phyloP scores from a whole-genome alignment of 495 filamentous ascomycete genomes.

The Penicillium taxi region DNA sequence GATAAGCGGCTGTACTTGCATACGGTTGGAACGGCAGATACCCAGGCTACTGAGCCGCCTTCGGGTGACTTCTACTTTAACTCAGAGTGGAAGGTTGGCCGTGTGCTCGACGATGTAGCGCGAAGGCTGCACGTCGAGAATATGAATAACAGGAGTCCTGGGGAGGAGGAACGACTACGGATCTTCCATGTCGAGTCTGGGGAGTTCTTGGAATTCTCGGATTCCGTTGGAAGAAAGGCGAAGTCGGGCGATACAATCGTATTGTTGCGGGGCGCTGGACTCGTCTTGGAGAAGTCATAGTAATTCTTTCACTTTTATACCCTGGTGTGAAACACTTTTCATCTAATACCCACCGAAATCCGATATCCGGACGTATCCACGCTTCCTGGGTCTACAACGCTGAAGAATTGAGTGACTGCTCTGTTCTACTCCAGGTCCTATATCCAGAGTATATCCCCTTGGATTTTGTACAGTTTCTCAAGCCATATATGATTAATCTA shows the following conservation, averaged over 20 bases:
- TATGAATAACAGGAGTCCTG: slow-evolving; percentile 71
- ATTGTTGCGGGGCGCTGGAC: slow-evolving; percentile 73
- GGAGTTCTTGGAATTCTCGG: slow-evolving; percentile 73
- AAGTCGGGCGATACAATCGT: slow-evolving; percentile 83
- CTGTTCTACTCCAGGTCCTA: no score
- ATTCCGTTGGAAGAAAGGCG: slow-evolving; percentile 56
- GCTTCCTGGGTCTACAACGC: no score
- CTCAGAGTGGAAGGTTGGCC: slow-evolving; percentile 77
- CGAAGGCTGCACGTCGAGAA: slow-evolving; percentile 74
- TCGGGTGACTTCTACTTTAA: slow-evolving; percentile 78
- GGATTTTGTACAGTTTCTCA: no score
- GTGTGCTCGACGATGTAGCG: slow-evolving; percentile 82
- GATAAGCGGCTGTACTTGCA: slow-evolving; percentile 80
- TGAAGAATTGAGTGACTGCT: no score
- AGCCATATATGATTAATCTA: no score
- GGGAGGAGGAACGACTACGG: slow-evolving; percentile 69
- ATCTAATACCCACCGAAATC: no score
- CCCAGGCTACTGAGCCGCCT: slow-evolving; percentile 68
- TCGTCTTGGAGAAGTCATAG: slow-evolving; percentile 38
- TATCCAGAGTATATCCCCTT: no score
- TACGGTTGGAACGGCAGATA: slow-evolving; percentile 68
- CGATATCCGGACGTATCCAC: no score
- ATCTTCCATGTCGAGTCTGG: slow-evolving; percentile 92
- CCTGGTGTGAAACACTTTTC: slow-evolving; percentile 10
- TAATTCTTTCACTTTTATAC: slow-evolving; percentile 2